Evolutionary conservation across 345 rosid genomes (phyloP).

Genomic region (Geranium brycei): DNA sequence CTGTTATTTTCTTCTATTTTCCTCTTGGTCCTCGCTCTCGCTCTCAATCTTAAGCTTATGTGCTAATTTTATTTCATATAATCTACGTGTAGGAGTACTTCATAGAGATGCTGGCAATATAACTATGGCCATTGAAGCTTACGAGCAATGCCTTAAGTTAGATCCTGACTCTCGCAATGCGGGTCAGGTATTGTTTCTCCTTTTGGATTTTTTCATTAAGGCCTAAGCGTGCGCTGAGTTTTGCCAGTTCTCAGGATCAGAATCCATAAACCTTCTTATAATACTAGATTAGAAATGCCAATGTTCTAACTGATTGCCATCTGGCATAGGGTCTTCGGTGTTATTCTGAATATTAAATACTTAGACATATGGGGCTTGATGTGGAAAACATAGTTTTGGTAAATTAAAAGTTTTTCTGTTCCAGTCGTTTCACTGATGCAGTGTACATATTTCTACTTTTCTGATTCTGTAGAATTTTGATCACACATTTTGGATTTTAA

Average conservation of each 20-base stretch:
- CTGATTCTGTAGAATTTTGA: too few relatives aligned
- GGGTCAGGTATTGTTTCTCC: slow-evolving; percentile 62
- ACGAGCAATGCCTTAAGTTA: slow-evolving; percentile 96
- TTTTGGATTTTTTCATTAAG: background rate
- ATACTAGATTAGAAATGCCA: background rate
- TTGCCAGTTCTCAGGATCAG: background rate
- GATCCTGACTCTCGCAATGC: slow-evolving; percentile 99
- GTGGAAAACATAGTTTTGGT: background rate
- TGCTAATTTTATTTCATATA: slow-evolving; percentile 2
- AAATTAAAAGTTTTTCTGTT: too few relatives aligned
- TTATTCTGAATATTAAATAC: too few relatives aligned
- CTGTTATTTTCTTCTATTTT: background rate
- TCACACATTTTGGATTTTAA: too few relatives aligned
- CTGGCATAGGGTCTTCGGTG: background rate
- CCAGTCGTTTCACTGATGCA: too few relatives aligned
- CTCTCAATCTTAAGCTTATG: slow-evolving; percentile 1
- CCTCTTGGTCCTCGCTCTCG: slow-evolving; percentile 1
- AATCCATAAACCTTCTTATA: background rate
- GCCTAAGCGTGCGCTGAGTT: background rate
- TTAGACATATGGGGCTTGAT: background rate
- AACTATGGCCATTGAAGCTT: slow-evolving; percentile 67
- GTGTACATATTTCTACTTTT: too few relatives aligned
- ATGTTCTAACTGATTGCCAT: background rate
- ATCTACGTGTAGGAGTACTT: slow-evolving; percentile 60
- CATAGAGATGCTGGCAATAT: slow-evolving; percentile 97